A percentile compares a stretch with the other conserved stretches of the same genome.
Conservation (phyloP, 2,329 filamentous ascomycete genomes). For the Neobulgaria alba region DNA sequence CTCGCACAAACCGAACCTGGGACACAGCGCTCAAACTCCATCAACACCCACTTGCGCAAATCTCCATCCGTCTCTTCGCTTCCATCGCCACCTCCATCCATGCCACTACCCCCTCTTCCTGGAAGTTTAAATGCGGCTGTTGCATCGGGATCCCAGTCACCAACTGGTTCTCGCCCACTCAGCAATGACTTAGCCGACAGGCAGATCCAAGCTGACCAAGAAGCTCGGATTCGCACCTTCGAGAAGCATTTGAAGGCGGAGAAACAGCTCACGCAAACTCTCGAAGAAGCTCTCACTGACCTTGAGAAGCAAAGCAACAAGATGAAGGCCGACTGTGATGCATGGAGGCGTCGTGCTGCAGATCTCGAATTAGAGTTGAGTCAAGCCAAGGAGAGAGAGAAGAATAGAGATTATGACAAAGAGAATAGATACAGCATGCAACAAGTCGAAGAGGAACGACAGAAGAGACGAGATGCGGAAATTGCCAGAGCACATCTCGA, state of each 20-base stretch:
- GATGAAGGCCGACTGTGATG: slow-evolving; percentile 82
- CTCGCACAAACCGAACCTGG: slow-evolving; percentile 31
- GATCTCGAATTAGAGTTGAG: slow-evolving; percentile 39
- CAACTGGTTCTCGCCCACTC: slow-evolving; percentile 50
- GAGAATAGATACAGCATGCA: slow-evolving; percentile 63
- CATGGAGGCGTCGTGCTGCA: slow-evolving; percentile 78
- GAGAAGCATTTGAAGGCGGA: slow-evolving; percentile 95
- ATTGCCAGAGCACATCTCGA: slow-evolving; percentile 81
- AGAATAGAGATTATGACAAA: slow-evolving; percentile 25
- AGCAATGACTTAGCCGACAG: slow-evolving; percentile 66
- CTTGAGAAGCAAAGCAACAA: slow-evolving; percentile 88
- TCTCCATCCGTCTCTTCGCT: slow-evolving; percentile 73
- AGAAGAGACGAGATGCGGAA: slow-evolving; percentile 85
- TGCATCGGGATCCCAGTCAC: slow-evolving; percentile 35
- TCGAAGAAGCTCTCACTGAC: slow-evolving; percentile 92
- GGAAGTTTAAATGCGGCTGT: slow-evolving; percentile 35
- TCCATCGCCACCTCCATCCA: slow-evolving; percentile 88
- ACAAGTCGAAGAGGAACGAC: slow-evolving; percentile 92
- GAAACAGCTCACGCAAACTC: slow-evolving; percentile 88
- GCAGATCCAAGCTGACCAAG: slow-evolving; percentile 88
- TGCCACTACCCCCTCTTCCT: slow-evolving; percentile 89
- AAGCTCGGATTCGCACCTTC: slow-evolving; percentile 87
- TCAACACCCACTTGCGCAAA: slow-evolving; percentile 53
- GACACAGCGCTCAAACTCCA: slow-evolving; percentile 49
- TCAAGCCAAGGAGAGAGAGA: slow-evolving; percentile 42